A percentile compares a stretch with the other conserved stretches of the same genome.
Conservation (phyloP, 371 early-diverging fungal genomes). For the Nematocida ironsii region DNA sequence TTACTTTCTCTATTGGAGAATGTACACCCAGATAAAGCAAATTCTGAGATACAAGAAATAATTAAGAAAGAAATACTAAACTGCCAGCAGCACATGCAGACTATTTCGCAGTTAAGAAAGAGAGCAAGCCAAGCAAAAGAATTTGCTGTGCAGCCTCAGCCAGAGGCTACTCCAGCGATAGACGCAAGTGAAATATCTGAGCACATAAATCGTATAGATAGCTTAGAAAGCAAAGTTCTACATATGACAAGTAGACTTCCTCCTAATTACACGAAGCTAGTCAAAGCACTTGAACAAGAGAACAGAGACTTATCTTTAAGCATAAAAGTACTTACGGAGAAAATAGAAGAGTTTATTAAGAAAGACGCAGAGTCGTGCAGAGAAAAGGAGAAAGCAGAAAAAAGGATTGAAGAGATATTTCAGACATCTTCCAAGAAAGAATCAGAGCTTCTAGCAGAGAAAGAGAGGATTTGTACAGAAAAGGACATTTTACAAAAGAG, state of each 20-base stretch:
- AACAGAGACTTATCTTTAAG: constrained; percentile 16
- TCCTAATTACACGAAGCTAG: constrained; percentile 92
- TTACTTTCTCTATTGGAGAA: not conserved
- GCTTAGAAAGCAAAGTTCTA: constrained; percentile 95
- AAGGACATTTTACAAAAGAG: constrained; percentile 35
- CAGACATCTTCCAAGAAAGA: not conserved
- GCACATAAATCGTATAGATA: constrained; percentile 94
- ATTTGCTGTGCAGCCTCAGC: not conserved
- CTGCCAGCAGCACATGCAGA: not conserved
- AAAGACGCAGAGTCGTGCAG: not conserved
- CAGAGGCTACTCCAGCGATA: not conserved
- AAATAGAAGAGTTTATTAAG: constrained; percentile 9
- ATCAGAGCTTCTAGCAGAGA: constrained; percentile 5
- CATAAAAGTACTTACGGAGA: constrained; percentile 16
- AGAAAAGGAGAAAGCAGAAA: constrained; percentile 6
- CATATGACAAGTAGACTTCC: constrained; percentile 90
- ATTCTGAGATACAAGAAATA: not conserved
- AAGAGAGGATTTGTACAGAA: constrained; percentile 17
- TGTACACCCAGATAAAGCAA: not conserved
- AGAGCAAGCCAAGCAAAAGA: constrained; percentile 2
- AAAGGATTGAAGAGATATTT: not conserved
- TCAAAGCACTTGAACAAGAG: constrained; percentile 99
- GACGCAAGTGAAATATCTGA: constrained; percentile 84
- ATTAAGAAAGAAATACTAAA: not conserved
- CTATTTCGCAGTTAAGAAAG: constrained; percentile 41